Base-by-base conservation (phyloP, 2,329 filamentous ascomycete species). In the Aureobasidium melanogenum region DNA sequence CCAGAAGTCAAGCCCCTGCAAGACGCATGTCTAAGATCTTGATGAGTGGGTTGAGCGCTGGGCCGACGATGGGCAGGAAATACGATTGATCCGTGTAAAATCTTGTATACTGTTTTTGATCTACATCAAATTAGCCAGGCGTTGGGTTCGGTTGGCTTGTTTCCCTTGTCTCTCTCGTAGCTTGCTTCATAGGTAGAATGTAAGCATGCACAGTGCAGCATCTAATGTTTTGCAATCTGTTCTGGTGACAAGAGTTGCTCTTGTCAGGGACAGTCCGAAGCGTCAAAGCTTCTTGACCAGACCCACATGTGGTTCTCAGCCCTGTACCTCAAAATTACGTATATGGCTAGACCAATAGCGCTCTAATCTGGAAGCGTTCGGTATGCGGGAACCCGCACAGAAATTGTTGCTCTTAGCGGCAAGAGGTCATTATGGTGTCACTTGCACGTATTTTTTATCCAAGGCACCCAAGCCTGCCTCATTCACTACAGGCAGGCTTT, bases 61-160 rank as follows among this genome's bases (percentile, higher is more conserved):
- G 69, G 14, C 70, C 70, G 30, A 69, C 65, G n/a, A 65, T 69
- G 50, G 64, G 62, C 5, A 64, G 67, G 47, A 69, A 71, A 60
- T 63, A 60, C 24, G 61, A 63, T 34, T 63, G 55, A 60, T 26
- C 17, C 6, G 14, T 52, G 57, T 36, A 15, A 15, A 12, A 28
- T 59, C 6, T 50, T 50, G 44, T 50, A 59, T 24, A 41, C 15
- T 47, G 19, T 44, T 56, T 9, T 28, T 30, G 39, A 36, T 17
- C 38, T 39, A 50, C 17, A 15, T 48, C 14, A 10, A 34, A 50
- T 58, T 59, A 59, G 56, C 56, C 44, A 32, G 56, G 56, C 24
- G 56, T 50, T 59, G 56, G 56, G 5, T 34, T 26, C 22, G 19
- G 19, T 17, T 36, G n/a, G 15, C 32, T 36, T 14, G 14, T 2